Base-by-base conservation (phyloP, 768 basidiomycete genomes). In the Jaapia argillacea region DNA sequence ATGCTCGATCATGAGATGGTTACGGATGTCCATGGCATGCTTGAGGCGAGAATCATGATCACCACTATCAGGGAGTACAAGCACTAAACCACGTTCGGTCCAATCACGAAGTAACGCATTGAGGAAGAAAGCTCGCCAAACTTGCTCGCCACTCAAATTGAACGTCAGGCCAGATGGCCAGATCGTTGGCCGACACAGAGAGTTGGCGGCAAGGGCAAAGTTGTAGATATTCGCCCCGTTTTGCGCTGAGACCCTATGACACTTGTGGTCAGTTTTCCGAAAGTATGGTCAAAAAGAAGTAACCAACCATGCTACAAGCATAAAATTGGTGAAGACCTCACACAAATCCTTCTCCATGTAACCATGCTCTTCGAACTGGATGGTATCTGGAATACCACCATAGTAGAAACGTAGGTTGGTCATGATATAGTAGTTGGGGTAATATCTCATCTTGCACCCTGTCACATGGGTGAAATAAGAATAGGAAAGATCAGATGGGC, bases 221-320 rank as follows among this genome's bases (percentile, higher is more conserved):
- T 61, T 59, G 41, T 62, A 62, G 12, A 59, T 58, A 1, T 54
- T 45, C 1, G 59, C 62, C 27, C 56, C 57, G 41, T 61, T 61
- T 1, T 54, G 51, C 12, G 50, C 58, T 1, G 60, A 64, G 3
- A 48, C 49, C 54, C 58, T 51, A 26, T 5, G n/a, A n/a, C n/a
- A n/a, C n/a, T n/a, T n/a, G n/a, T n/a, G n/a, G n/a, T 40, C 24
- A 31, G 10, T 7, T 7, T 22, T 38, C n/a, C n/a, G 18, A 26
- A 36, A 42, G 33, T 16, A 42, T n/a, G 40, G 40, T n/a, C n/a
- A n/a, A n/a, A n/a, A n/a, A n/a, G n/a, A n/a, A n/a, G n/a, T n/a
- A n/a, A 22, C 51, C 44, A 25, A 54, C 53, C 47, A 40, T 1
- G 45, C 28, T 2, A 47, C 42, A n/a, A 51, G 41, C 20, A 54